Percentiles rank a stretch among this genome's conserved stretches.
These are phyloP conservation scores for Tetrapisispora nanseiensis DNA, from an alignment of 805 yeast genomes.

Conservation along the genomic window DNA sequence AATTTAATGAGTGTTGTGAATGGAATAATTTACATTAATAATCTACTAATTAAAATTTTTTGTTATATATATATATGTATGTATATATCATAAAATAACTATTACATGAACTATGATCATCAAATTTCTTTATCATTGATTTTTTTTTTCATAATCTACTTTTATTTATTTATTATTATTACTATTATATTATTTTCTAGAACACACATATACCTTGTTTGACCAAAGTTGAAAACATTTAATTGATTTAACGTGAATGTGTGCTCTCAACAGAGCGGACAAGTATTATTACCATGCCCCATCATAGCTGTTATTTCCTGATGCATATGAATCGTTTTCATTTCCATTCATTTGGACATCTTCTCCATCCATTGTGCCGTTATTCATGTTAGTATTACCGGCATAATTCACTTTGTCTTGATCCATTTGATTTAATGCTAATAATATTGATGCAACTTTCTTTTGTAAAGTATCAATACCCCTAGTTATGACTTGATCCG, in stretches of 20 bases:
- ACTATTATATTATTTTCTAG: no score
- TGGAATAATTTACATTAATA: conserved; percentile 47
- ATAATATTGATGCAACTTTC: conserved; percentile 82
- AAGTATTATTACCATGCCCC: conserved; percentile 28
- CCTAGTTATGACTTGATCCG: conserved; percentile 79
- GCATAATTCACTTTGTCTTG: conserved; percentile 33
- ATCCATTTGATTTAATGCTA: conserved; percentile 46
- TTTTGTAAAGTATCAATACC: conserved; percentile 79
- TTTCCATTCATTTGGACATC: conserved; percentile 25
- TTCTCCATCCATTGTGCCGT: conserved; percentile 13
- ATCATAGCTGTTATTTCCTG: conserved; percentile 23
- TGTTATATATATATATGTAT: neutral
- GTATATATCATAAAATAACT: neutral
- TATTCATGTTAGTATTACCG: conserved; percentile 10
- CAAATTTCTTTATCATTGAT: neutral
- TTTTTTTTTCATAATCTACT: neutral
- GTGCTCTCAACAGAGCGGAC: no score
- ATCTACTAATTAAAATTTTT: neutral
- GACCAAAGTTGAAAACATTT: neutral
- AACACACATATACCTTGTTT: no score
- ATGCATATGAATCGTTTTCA: conserved; percentile 27
- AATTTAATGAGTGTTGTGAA: conserved; percentile 58
- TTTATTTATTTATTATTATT: neutral
- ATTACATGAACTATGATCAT: neutral
- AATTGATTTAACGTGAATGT: neutral